Evolutionary conservation across 345 rosid genomes (phyloP).

Genomic region (Syzygium oleosum): DNA sequence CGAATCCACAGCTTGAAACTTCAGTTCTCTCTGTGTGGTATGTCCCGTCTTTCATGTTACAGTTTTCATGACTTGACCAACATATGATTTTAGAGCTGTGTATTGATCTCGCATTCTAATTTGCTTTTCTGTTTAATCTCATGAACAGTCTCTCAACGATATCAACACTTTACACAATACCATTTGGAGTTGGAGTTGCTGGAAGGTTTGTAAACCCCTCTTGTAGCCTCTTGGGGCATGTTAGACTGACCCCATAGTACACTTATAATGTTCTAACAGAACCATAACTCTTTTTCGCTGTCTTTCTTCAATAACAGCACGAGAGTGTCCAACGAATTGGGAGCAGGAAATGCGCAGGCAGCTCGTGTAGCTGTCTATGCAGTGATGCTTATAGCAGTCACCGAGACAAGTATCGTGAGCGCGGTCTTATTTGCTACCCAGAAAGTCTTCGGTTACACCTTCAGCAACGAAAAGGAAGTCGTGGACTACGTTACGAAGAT

Average conservation of each 20-base stretch:
- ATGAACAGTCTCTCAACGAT: slow-evolving; percentile 44
- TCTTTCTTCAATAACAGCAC: slow-evolving; percentile 26
- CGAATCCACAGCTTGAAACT: slow-evolving; percentile 83
- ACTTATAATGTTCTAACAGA: background rate
- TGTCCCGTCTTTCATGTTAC: slow-evolving; percentile 2
- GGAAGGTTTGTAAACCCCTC: slow-evolving; percentile 30
- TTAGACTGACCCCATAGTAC: background rate
- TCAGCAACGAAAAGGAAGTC: slow-evolving; percentile 68
- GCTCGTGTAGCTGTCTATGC: slow-evolving; percentile 41
- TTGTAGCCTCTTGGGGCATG: background rate
- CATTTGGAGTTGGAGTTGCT: slow-evolving; percentile 57
- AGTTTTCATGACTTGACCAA: background rate
- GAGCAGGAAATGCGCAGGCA: slow-evolving; percentile 51
- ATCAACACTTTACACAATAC: slow-evolving; percentile 42
- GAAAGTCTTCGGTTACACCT: slow-evolving; percentile 47
- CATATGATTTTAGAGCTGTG: background rate
- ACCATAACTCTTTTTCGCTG: background rate
- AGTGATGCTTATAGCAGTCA: slow-evolving; percentile 23
- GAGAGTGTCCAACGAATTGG: slow-evolving; percentile 82
- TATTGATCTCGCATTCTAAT: background rate
- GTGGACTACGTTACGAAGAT: slow-evolving; percentile 52
- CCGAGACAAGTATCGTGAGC: slow-evolving; percentile 29
- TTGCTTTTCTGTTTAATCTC: background rate
- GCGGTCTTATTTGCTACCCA: slow-evolving; percentile 30
- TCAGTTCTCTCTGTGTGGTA: slow-evolving; percentile 88